Evolutionary conservation across 345 rosid species (phyloP), one percentile per base, ranked within the genome.

Genomic region (Stellera chamaejasme): DNA sequence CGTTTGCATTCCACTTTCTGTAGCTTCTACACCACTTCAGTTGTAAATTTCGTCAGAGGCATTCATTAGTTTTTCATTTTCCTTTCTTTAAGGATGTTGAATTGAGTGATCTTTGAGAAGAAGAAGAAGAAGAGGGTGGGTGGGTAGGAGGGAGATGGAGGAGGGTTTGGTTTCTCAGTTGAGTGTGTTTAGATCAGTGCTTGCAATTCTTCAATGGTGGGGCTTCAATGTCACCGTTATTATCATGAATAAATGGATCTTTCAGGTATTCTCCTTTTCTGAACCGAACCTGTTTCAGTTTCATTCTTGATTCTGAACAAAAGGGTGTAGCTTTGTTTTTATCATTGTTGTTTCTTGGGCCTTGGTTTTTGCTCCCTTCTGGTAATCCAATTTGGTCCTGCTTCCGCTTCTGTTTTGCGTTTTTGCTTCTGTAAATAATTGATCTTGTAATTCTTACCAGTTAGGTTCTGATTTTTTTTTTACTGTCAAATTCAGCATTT

Each of bases 171-270:
- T 83, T 68, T 73, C 39, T 56, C 78, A 78, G 72, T 81, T 82
- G 95, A 78, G 79, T 51, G 60, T 83, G 53, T 56, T 90, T 74
- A 93, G 96, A 93, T 93, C 97, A 72, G 81, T 93, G 23, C 74
- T 89, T 19, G 99, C 99, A 19, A 93, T 93, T 72, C 44, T 87
- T 50, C 99, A 93, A 27, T 93, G 99, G 99, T 93, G 97, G 99
- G 78, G 62, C 48, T 93, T 89, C 81, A 93, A 93, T 57, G 99
- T 93, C 13, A 80, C 96, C 36, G 97, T 93, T 39, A 93, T 93
- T 79, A 83, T 93, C 84, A 87, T 78, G 81, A 93, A 93, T 92
- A 93, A 93, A 69, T 93, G 99, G 99, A 93, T 93, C 92, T 93
- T 93, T 50, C 99, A 93, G 99, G 99, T 90, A 60, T 56, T 19